Evolutionary conservation across 768 basidiomycete genomes (phyloP).

Genomic region (Cytidiella melzeri): DNA sequence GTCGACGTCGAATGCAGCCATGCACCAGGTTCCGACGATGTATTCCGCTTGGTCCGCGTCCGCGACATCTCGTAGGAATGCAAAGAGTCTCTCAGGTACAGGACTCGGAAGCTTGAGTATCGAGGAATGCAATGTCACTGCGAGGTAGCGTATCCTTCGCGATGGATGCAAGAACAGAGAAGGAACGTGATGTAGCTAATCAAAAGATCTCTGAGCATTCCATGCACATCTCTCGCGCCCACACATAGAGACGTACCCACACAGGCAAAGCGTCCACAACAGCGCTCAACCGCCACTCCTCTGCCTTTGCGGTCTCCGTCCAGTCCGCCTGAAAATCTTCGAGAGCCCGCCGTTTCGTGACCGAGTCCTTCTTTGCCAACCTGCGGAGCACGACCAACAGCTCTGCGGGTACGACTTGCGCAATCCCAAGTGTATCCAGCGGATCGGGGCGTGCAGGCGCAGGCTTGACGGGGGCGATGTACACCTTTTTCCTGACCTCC

Average conservation of each 20-base stretch:
- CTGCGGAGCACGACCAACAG: conserved; percentile 75
- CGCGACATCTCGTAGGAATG: conserved; percentile 39
- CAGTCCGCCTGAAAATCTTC: conserved; percentile 74
- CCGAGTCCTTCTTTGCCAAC: conserved; percentile 83
- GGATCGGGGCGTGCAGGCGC: conserved; percentile 74
- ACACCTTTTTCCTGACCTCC: conserved; percentile 78
- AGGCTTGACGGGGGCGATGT: conserved; percentile 82
- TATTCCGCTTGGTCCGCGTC: conserved; percentile 45
- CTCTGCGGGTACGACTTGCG: conserved; percentile 68
- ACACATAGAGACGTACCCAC: conserved; percentile 67
- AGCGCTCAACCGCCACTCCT: conserved; percentile 31
- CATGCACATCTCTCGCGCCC: no score
- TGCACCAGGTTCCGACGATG: conserved; percentile 67
- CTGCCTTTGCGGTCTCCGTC: conserved; percentile 49
- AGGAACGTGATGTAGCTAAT: conserved; percentile 84
- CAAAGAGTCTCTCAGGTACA: conserved; percentile 42
- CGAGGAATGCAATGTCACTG: conserved; percentile 55
- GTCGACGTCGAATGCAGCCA: conserved; percentile 69
- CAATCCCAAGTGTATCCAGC: conserved; percentile 77
- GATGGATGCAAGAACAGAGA: conserved; percentile 76
- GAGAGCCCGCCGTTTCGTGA: conserved; percentile 78
- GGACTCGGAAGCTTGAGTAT: conserved; percentile 50
- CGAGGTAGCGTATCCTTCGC: conserved; percentile 61
- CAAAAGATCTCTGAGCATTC: not conserved
- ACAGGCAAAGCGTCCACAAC: conserved; percentile 71